A percentile compares a stretch with the other conserved stretches of the same genome.
Conservation (phyloP, 345 rosid genomes). For the Ceriops tagal region DNA sequence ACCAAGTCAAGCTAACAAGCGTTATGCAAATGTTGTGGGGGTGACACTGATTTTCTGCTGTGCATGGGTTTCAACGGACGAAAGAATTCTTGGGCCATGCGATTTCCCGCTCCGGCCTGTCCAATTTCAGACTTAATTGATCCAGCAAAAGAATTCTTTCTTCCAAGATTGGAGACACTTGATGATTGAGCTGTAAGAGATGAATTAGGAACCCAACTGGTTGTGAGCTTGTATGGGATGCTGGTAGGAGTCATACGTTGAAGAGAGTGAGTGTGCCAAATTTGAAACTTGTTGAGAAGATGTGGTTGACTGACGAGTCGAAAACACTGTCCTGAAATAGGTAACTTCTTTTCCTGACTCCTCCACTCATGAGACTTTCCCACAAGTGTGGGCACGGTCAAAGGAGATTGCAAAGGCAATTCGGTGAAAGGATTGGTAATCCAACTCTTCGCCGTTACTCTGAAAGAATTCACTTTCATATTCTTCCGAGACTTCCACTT, state of each 20-base stretch:
- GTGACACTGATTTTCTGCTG: no score
- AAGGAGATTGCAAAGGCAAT: constrained; percentile 12
- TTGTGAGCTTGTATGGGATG: neutral
- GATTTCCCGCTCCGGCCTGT: neutral
- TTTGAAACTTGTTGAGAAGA: neutral
- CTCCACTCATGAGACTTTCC: neutral
- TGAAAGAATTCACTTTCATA: no score
- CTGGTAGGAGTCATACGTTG: neutral
- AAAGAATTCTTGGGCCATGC: no score
- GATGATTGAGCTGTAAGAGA: neutral
- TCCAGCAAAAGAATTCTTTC: neutral
- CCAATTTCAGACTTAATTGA: constrained; percentile 4
- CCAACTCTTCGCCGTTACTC: constrained; percentile 1
- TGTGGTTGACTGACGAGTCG: constrained; percentile 2
- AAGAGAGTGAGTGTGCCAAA: no score
- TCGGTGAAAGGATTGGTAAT: neutral
- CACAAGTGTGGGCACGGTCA: neutral
- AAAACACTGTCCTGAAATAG: neutral
- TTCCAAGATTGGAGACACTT: neutral
- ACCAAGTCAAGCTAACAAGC: no score
- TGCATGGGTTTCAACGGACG: no score
- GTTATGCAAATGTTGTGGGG: no score
- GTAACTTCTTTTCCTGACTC: constrained; percentile 7
- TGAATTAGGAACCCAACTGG: constrained; percentile 8
- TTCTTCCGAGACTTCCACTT: no score